A percentile compares a stretch with the other conserved stretches of the same genome.
Evolutionary conservation across 106 monocot genomes (phyloP).

Genomic region (Ottelia alismoides): DNA sequence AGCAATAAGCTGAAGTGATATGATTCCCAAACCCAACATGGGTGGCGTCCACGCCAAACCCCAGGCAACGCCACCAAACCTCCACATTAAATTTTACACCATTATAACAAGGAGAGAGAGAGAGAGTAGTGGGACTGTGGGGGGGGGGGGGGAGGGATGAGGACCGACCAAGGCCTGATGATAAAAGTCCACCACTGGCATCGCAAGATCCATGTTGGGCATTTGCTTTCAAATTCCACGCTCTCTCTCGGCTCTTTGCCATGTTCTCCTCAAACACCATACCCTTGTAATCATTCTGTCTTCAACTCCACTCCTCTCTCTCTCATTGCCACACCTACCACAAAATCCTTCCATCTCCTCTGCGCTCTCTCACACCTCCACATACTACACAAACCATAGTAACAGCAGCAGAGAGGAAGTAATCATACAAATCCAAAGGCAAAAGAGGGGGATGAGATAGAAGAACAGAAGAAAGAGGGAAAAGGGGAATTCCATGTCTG

Average conservation of each 20-base stretch:
- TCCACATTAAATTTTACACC: no score
- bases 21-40: no score
- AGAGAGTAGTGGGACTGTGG: no score
- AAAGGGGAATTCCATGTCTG: no score
- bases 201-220: slow-evolving; percentile 37
- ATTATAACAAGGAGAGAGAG: slow-evolving; percentile 2
- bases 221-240: no score
- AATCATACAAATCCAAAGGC: slow-evolving; percentile 1
- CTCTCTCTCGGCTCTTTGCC: no score
- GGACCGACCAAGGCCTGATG: slow-evolving; percentile 74
- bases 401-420: slow-evolving; percentile 2
- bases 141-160: slow-evolving; percentile 3
- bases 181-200: slow-evolving; percentile 22
- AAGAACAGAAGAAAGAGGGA: slow-evolving; percentile 11
- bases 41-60: no score
- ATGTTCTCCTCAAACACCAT: no score
- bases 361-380: slow-evolving; percentile 4
- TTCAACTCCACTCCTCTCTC: slow-evolving; percentile 31
- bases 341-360: slow-evolving; percentile 7
- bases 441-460: not conserved
- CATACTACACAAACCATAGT: no score
- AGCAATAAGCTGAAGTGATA: no score
- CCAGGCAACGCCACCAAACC: no score
- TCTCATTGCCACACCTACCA: slow-evolving; percentile 11
- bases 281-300: no score